phyloP scores from a whole-genome alignment of 2,329 filamentous ascomycete species.

The Sarocladiaceae sp. region DNA sequence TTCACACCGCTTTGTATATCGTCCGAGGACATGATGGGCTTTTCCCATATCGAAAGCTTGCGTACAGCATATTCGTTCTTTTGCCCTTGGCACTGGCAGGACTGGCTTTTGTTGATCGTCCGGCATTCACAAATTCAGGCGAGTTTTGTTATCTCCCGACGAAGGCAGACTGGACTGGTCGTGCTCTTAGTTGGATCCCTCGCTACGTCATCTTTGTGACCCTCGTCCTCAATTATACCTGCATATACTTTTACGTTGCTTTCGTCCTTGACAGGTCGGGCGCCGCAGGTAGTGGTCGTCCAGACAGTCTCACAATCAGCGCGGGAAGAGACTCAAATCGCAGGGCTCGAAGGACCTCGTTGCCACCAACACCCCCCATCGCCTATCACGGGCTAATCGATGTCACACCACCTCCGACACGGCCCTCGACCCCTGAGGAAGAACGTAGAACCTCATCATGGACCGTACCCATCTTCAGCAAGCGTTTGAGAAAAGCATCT shows the following conservation, averaged over 20 bases:
- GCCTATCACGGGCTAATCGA: constrained; percentile 28
- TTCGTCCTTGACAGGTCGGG: constrained; percentile 37
- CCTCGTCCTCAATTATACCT: constrained; percentile 61
- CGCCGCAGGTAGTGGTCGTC: constrained; percentile 11
- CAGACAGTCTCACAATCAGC: background rate
- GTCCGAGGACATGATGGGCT: constrained; percentile 62
- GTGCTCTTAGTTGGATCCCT: constrained; percentile 68
- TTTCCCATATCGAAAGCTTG: constrained; percentile 59
- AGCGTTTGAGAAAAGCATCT: background rate
- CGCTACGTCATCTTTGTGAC: constrained; percentile 63
- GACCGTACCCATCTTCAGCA: background rate
- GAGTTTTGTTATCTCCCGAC: constrained; percentile 68
- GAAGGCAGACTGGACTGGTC: constrained; percentile 63
- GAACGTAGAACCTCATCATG: background rate
- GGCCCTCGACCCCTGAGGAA: constrained; percentile 13
- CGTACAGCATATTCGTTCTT: constrained; percentile 53
- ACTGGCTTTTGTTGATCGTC: constrained; percentile 57
- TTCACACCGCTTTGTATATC: constrained; percentile 70
- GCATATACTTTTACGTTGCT: constrained; percentile 66
- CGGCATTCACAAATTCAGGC: constrained; percentile 58
- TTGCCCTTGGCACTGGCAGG: constrained; percentile 57
- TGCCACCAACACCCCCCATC: constrained; percentile 26
- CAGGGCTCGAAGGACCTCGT: constrained; percentile 11
- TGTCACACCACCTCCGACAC: constrained; percentile 19
- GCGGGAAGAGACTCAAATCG: constrained; percentile 10